A percentile compares a stretch with the other conserved stretches of the same genome.
These are phyloP conservation scores for Rhypophila decipiens DNA, from an alignment of 495 filamentous ascomycete genomes.

Conservation along the genomic window DNA sequence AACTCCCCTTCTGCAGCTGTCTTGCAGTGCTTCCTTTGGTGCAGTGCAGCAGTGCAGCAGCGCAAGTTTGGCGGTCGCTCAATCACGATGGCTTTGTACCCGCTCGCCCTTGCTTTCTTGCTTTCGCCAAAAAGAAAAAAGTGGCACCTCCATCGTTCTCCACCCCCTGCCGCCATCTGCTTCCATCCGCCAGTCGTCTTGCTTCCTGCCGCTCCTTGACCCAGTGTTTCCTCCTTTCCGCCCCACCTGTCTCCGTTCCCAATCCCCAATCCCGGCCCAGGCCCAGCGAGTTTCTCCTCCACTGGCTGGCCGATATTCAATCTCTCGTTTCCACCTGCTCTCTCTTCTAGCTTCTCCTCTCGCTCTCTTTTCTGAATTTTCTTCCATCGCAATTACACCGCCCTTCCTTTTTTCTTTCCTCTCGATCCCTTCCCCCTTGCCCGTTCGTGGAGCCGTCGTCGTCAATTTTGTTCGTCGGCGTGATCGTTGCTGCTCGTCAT, in stretches of 20 bases:
- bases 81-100: conserved; percentile 29
- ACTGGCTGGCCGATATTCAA: conserved; percentile 16
- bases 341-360: conserved; percentile 20
- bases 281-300: neutral
- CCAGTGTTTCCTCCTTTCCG: conserved; percentile 5
- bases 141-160: neutral
- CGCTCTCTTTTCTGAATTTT: conserved; percentile 29
- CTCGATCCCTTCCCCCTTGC: conserved; percentile 36
- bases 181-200: conserved; percentile 20
- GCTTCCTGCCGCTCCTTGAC: conserved; percentile 9
- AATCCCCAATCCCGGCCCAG: conserved; percentile 6
- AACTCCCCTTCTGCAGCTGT: conserved; percentile 6
- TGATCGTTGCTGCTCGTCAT: conserved; percentile 25
- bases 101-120: conserved; percentile 23
- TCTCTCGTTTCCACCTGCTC: conserved; percentile 29
- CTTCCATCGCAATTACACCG: conserved; percentile 29
- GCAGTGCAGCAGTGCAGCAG: neutral
- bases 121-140: no score
- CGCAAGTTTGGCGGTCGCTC: conserved; percentile 12
- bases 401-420: conserved; percentile 36
- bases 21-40: conserved; percentile 11
- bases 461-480: conserved; percentile 21
- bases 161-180: conserved; percentile 21
- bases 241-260: conserved; percentile 15
- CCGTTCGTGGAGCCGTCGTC: conserved; percentile 28